Evolutionary conservation across 805 yeast species (phyloP), one percentile per base, ranked within the genome.

Genomic region (Saccharomycopsis capsularis): DNA sequence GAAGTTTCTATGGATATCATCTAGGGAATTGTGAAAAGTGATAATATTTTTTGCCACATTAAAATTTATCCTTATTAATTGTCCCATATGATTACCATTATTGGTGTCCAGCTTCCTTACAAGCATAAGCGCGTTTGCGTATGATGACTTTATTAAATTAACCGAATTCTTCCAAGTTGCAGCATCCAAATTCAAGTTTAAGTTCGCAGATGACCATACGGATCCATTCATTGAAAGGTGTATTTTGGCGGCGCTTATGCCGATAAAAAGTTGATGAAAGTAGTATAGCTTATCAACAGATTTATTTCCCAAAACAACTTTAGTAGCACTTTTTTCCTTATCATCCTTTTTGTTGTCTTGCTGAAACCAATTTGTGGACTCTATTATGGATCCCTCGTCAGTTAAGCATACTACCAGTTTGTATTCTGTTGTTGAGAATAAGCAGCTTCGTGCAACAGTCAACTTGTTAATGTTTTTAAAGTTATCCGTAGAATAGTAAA

Each of bases 51-150:
- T 42, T 7, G 25, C 16, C 2, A 34, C 18, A 32, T 49, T 38
- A 16, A 49, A 39, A n/a, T 44, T 23, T 13, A 74, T 60, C 42
- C 68, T 47, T 23, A 18, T 57, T 59, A 77, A 80, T 47, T 64
- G 68, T 19, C 72, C 71, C 29, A 58, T 54, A 2, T 46, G 36
- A n/a, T 47, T 46, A n/a, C n/a, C n/a, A n/a, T n/a, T n/a, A n/a
- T n/a, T n/a, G n/a, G n/a, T n/a, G 16, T 54, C 19, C 2, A 11
- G 55, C 49, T 24, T 57, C 37, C 54, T 50, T 22, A 67, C 63
- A 38, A 69, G 69, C 22, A 75, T 57, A 51, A 70, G 70, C 5
- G 74, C 48, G 3, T 75, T 66, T 45, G 63, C 52, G 4, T 63
- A 59, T 3, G 46, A 13, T 7, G 50, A 32, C 11, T 32, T 3